Evolutionary conservation across 176 grass and related monocot species (phyloP).

Genomic region (Oryza brachyantha): DNA sequence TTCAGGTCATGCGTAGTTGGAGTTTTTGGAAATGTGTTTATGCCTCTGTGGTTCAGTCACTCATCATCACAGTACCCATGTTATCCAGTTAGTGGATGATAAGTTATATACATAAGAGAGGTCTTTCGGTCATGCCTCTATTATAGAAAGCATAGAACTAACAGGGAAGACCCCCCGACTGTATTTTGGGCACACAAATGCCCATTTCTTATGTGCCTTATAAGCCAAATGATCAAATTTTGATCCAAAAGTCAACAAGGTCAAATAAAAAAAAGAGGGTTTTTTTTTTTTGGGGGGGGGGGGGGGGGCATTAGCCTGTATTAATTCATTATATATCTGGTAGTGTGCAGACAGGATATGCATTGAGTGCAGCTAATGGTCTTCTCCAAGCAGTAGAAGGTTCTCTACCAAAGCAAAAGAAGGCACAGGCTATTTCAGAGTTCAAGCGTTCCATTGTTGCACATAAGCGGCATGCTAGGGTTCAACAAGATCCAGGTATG

Average conservation of each 20-base stretch:
- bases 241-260: no score
- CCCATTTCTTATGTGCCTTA: neutral
- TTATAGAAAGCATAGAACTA: neutral
- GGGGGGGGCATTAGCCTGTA: conserved; percentile 2
- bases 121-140: neutral
- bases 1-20: neutral
- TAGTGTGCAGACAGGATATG: conserved; percentile 78
- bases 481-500: conserved; percentile 47
- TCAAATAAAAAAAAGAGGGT: no score
- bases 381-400: conserved; percentile 71
- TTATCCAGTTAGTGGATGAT: neutral
- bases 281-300: no score
- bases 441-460: conserved; percentile 67
- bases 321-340: conserved; percentile 25
- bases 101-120: neutral
- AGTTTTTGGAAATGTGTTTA: neutral
- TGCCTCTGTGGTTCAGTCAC: neutral
- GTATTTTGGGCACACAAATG: neutral
- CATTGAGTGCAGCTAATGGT: conserved; percentile 42
- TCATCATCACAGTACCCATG: neutral
- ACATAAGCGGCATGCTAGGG: conserved; percentile 68
- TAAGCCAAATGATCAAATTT: no score
- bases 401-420: conserved; percentile 81
- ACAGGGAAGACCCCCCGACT: neutral
- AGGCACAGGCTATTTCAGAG: conserved; percentile 66